Conservation (phyloP, 2,329 filamentous ascomycete genomes). For the Penicillium verrucosum region DNA sequence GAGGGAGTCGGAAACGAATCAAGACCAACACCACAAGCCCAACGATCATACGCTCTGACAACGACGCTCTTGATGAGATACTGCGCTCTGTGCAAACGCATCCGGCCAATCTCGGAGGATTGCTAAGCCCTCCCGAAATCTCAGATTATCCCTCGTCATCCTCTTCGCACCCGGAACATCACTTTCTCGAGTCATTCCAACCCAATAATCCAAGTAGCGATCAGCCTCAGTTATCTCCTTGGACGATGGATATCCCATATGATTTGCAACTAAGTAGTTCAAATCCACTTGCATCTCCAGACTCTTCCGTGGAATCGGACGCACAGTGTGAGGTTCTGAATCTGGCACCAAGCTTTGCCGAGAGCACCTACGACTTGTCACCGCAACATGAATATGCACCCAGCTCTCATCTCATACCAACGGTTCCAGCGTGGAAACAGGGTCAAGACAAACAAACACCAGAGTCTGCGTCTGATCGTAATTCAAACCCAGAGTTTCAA, state of each 20-base stretch:
- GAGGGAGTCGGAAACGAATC: constrained; percentile 2
- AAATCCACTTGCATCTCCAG: neutral
- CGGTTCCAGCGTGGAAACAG: neutral
- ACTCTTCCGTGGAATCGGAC: neutral
- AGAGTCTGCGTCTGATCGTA: neutral
- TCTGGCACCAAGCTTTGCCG: neutral
- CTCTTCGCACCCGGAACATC: neutral
- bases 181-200: neutral
- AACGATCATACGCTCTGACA: neutral
- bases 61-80: neutral
- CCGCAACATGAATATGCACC: neutral
- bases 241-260: neutral
- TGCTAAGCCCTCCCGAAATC: neutral
- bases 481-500: neutral
- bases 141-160: neutral
- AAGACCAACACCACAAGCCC: neutral
- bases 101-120: neutral
- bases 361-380: neutral
- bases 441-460: neutral
- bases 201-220: neutral
- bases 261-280: neutral
- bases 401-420: neutral
- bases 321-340: neutral
- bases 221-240: neutral
- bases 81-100: constrained; percentile 6